Conservation (phyloP, 805 yeast species). For the Candida mattraensis region DNA sequence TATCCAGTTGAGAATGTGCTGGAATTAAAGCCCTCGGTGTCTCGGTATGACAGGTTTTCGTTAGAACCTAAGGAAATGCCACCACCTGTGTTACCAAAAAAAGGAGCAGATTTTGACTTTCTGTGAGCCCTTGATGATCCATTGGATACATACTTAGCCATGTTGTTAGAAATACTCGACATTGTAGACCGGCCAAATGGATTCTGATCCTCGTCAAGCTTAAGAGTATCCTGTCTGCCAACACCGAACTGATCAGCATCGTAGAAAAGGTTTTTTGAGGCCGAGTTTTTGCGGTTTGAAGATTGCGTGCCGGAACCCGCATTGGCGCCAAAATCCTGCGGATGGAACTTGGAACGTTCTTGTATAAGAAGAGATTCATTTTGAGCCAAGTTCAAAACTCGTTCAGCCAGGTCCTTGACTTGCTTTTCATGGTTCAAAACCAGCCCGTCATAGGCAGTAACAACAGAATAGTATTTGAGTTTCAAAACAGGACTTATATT, state of each 20-base stretch:
- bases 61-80: constrained; percentile 7
- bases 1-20: no score
- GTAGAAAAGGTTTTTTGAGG: constrained; percentile 15
- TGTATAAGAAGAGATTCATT: constrained; percentile 12
- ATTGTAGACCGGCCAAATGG: constrained; percentile 23
- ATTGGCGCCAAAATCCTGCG: constrained; percentile 7
- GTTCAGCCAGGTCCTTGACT: constrained; percentile 17
- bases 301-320: background rate
- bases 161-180: constrained; percentile 21
- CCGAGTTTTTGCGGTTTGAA: constrained; percentile 1
- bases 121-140: constrained; percentile 12
- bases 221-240: constrained; percentile 5
- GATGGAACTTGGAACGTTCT: constrained; percentile 23
- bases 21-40: constrained; percentile 1
- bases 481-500: constrained; percentile 15
- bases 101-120: constrained; percentile 8
- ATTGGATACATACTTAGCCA: constrained; percentile 15
- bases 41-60: constrained; percentile 1
- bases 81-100: constrained; percentile 9
- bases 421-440: constrained; percentile 25
- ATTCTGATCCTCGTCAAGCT: constrained; percentile 14
- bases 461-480: constrained; percentile 16
- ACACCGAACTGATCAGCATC: constrained; percentile 17
- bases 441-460: constrained; percentile 24
- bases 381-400: constrained; percentile 15